These are phyloP conservation scores for Collybia sordida DNA, from an alignment of 768 basidiomycete species.

Conservation along the genomic window DNA sequence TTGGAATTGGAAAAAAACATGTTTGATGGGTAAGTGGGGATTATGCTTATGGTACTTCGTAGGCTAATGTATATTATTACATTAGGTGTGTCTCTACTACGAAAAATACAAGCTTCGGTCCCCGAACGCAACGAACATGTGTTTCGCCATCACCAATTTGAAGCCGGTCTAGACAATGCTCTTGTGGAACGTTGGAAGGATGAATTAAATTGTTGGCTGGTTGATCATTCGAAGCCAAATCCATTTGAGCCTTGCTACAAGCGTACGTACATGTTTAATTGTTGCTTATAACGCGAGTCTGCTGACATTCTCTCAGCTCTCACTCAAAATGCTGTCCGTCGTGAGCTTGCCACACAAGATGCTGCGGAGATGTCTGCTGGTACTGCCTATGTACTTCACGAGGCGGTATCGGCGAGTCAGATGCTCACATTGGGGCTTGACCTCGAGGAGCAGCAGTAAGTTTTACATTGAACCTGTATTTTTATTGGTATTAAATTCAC, in stretches of 20 bases:
- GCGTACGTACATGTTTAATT: not conserved
- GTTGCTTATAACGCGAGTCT: not conserved
- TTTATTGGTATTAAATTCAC: not conserved
- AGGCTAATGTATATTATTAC: too few relatives aligned
- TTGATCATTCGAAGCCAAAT: too few relatives aligned
- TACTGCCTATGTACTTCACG: slow-evolving; percentile 1
- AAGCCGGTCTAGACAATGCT: too few relatives aligned
- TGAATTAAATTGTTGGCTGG: too few relatives aligned
- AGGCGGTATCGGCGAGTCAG: not conserved
- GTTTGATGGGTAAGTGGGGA: too few relatives aligned
- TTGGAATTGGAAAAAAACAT: slow-evolving; percentile 28
- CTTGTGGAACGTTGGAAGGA: too few relatives aligned
- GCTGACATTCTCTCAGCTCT: slow-evolving; percentile 3
- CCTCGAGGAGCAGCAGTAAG: slow-evolving; percentile 14
- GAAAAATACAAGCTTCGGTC: too few relatives aligned
- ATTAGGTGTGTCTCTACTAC: too few relatives aligned
- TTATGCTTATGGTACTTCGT: too few relatives aligned
- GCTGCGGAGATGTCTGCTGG: slow-evolving; percentile 4
- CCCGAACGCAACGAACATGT: too few relatives aligned
- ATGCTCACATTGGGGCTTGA: slow-evolving; percentile 8
- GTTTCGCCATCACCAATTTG: too few relatives aligned
- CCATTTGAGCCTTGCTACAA: too few relatives aligned
- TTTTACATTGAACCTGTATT: not conserved
- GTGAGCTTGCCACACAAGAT: slow-evolving; percentile 7
- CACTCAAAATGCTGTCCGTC: slow-evolving; percentile 9